These are phyloP conservation scores for Rhizopogon vinicolor DNA, from an alignment of 768 basidiomycete species.

Conservation along the genomic window DNA sequence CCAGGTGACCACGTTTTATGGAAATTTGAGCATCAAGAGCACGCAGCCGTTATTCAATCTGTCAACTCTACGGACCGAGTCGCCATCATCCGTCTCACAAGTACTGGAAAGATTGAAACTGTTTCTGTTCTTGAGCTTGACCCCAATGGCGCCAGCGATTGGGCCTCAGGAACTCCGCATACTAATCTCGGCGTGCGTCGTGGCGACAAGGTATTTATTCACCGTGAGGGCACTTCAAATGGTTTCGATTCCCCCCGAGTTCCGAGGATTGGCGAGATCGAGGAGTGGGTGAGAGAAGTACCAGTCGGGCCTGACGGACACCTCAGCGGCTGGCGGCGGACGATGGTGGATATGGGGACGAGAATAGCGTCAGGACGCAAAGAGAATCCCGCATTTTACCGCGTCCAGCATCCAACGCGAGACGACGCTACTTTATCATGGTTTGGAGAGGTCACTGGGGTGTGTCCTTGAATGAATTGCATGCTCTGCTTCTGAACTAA, in stretches of 20 bases:
- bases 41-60: slow-evolving; percentile 71
- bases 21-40: slow-evolving; percentile 66
- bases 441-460: slow-evolving; percentile 85
- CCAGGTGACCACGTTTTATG: slow-evolving; percentile 89
- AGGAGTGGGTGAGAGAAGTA: slow-evolving; percentile 69
- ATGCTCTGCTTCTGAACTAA: slow-evolving; percentile 3
- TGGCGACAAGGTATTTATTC: slow-evolving; percentile 83
- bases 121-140: slow-evolving; percentile 88
- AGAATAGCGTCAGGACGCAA: slow-evolving; percentile 46
- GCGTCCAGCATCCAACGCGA: slow-evolving; percentile 36
- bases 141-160: slow-evolving; percentile 66
- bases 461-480: slow-evolving; percentile 26
- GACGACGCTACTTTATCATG: slow-evolving; percentile 52
- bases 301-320: slow-evolving; percentile 45
- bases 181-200: slow-evolving; percentile 74
- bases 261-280: slow-evolving; percentile 82
- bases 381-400: slow-evolving; percentile 33
- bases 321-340: slow-evolving; percentile 66
- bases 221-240: slow-evolving; percentile 65
- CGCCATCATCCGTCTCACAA: slow-evolving; percentile 57
- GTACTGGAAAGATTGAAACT: slow-evolving; percentile 51
- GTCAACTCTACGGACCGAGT: slow-evolving; percentile 72
- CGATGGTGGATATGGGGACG: slow-evolving; percentile 62
- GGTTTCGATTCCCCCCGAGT: slow-evolving; percentile 66
- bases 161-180: slow-evolving; percentile 35